Evolutionary conservation across 106 monocot genomes (phyloP).

Genomic region (Acorus gramineus): DNA sequence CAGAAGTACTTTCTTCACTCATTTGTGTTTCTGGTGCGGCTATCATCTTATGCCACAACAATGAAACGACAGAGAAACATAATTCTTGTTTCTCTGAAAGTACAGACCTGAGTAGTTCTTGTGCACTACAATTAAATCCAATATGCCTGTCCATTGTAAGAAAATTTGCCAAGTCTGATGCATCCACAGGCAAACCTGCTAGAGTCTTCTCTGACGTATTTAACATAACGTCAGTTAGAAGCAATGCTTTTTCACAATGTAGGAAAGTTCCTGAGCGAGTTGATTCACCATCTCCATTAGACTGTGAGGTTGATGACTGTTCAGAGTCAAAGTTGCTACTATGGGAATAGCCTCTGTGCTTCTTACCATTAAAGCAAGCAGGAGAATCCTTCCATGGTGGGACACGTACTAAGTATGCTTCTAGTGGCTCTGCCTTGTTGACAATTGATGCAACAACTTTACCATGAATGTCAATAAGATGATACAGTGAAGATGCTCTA

Average conservation of each 20-base stretch:
- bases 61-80: slow-evolving; percentile 92
- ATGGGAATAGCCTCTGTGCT: slow-evolving; percentile 8
- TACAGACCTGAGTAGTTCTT: slow-evolving; percentile 62
- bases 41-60: slow-evolving; percentile 92
- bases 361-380: slow-evolving; percentile 13
- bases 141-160: slow-evolving; percentile 70
- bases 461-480: slow-evolving; percentile 89
- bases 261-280: slow-evolving; percentile 15
- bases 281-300: slow-evolving; percentile 10
- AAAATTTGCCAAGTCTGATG: slow-evolving; percentile 90
- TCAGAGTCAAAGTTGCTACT: slow-evolving; percentile 9
- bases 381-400: slow-evolving; percentile 30
- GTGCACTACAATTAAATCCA: slow-evolving; percentile 49
- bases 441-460: slow-evolving; percentile 87
- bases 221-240: slow-evolving; percentile 22
- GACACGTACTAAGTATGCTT: slow-evolving; percentile 41
- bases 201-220: slow-evolving; percentile 46
- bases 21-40: slow-evolving; percentile 82
- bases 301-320: slow-evolving; percentile 16
- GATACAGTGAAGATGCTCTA: slow-evolving; percentile 89
- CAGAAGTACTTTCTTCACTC: slow-evolving; percentile 81
- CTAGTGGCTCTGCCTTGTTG: slow-evolving; percentile 76
- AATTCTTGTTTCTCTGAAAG: slow-evolving; percentile 76
- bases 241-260: slow-evolving; percentile 19
- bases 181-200: slow-evolving; percentile 54